Evolutionary conservation across 208 protist genomes (phyloP), one percentile per base, ranked within the genome.

Genomic region (Leishmania arabica): DNA sequence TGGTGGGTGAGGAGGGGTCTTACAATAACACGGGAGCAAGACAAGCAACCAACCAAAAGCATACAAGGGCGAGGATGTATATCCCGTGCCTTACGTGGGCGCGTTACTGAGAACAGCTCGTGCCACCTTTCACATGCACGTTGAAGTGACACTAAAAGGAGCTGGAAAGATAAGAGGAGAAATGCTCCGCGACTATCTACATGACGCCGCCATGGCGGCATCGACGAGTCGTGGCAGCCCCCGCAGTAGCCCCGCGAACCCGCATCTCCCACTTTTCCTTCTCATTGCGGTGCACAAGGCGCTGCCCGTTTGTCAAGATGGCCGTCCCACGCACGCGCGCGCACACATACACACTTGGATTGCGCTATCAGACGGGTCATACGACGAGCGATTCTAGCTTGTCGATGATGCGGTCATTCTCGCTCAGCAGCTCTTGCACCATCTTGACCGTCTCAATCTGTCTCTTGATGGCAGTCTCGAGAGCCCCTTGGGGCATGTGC

Each of bases 391-490:
- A 34, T 45, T 93, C 90, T 47, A 97, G 45, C 13, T 92, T 87
- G 21, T 95, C 85, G 47, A 95, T 60, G 1, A 98, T 65, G 58
- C 58, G 58, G 56, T 92, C 88, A 54, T 94, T 96, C 78, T 96
- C 93, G 24, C 88, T 66, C 62, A 93, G 54, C 6, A 98, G 78
- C 0, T 64, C 78, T 11, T 85, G 71, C 11, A 97, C 56, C 84
- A 95, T 92, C 73, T 90, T 86, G 45, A 96, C 79, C 19, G 79
- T 85, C 11, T 96, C 91, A 3, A 98, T 82, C 78, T 97, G 95
- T 0, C 93, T 84, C 27, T 89, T 81, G 58, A 98, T 95, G n/a
- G 95, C 93, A 37, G 81, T 90, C 77, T 95, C 93, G 3, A 98
- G 86, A 0, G 93, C 86, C 56, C 97, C 93, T 17, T 72, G 73